Evolutionary conservation across 495 filamentous ascomycete genomes (phyloP).

Genomic region (Penicillium pulvis): DNA sequence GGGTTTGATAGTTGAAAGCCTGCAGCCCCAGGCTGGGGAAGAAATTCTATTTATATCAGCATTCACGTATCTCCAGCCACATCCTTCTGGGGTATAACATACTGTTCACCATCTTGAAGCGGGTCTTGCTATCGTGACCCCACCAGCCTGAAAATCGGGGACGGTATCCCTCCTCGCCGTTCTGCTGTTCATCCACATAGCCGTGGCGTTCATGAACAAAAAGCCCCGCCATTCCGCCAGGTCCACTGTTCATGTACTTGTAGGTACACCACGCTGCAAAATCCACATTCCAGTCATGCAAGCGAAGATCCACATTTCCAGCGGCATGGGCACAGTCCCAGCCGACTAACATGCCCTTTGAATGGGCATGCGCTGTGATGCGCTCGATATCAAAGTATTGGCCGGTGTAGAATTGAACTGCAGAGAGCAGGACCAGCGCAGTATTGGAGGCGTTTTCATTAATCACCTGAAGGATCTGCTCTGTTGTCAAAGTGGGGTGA

Average conservation of each 20-base stretch:
- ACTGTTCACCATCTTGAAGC: slow-evolving; percentile 78
- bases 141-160: slow-evolving; percentile 85
- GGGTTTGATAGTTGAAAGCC: slow-evolving; percentile 67
- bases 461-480: slow-evolving; percentile 75
- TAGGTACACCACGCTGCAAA: slow-evolving; percentile 97
- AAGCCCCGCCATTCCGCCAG: slow-evolving; percentile 80
- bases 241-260: slow-evolving; percentile 94
- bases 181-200: slow-evolving; percentile 42
- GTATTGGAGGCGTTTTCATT: slow-evolving; percentile 73
- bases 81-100: slow-evolving; percentile 18
- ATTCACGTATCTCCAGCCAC: background rate
- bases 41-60: slow-evolving; percentile 53
- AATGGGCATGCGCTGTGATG: slow-evolving; percentile 81
- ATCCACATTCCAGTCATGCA: slow-evolving; percentile 95
- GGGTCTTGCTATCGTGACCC: slow-evolving; percentile 74
- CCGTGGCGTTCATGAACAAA: slow-evolving; percentile 85
- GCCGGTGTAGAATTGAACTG: slow-evolving; percentile 93
- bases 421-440: slow-evolving; percentile 82
- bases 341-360: slow-evolving; percentile 74
- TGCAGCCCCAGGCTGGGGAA: slow-evolving; percentile 65
- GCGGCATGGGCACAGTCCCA: slow-evolving; percentile 97
- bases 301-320: slow-evolving; percentile 80
- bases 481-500: slow-evolving; percentile 62
- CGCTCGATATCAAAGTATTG: slow-evolving; percentile 83
- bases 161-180: slow-evolving; percentile 42